A percentile compares a stretch with the other conserved stretches of the same genome.
Evolutionary conservation across 2,329 filamentous ascomycete genomes (phyloP).

Genomic region (Pseudonectria buxi): DNA sequence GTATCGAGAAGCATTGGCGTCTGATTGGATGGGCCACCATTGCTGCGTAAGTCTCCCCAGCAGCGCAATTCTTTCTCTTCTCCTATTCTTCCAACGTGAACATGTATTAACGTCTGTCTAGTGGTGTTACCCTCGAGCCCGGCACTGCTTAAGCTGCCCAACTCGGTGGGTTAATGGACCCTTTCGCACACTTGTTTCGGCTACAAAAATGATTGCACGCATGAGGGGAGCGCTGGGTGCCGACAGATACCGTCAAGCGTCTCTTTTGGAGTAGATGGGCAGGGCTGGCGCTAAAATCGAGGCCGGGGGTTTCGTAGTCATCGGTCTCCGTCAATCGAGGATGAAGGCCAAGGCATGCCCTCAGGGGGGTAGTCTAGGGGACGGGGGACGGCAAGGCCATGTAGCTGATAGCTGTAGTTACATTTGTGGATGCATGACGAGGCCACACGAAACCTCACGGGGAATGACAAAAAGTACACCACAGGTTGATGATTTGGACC

Average conservation of each 20-base stretch:
- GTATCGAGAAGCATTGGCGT: conserved; percentile 99
- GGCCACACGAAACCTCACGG: conserved; percentile 14
- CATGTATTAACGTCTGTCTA: conserved; percentile 24
- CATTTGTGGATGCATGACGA: conserved; percentile 20
- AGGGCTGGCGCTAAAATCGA: conserved; percentile 19
- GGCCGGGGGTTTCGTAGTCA: conserved; percentile 19
- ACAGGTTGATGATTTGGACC: conserved; percentile 15
- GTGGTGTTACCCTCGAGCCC: conserved; percentile 49
- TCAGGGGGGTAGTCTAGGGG: conserved; percentile 6
- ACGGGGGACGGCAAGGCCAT: conserved; percentile 5
- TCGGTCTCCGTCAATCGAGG: conserved; percentile 10
- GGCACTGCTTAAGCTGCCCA: conserved; percentile 34
- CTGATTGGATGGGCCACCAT: conserved; percentile 87
- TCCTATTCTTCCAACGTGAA: neutral
- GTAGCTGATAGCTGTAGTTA: conserved; percentile 16
- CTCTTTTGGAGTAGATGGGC: conserved; percentile 20
- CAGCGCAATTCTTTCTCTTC: neutral
- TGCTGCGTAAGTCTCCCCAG: conserved; percentile 54
- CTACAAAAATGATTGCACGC: conserved; percentile 12
- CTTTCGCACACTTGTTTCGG: conserved; percentile 17
- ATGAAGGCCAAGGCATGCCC: conserved; percentile 8
- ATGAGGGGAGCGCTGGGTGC: conserved; percentile 11
- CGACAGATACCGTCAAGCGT: no score
- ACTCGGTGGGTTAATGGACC: conserved; percentile 11
- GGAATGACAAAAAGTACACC: conserved; percentile 15